A percentile compares a stretch with the other conserved stretches of the same genome.
These are phyloP conservation scores for Arthroderma sp. DNA, from an alignment of 2,329 filamentous ascomycete species.

Conservation along the genomic window DNA sequence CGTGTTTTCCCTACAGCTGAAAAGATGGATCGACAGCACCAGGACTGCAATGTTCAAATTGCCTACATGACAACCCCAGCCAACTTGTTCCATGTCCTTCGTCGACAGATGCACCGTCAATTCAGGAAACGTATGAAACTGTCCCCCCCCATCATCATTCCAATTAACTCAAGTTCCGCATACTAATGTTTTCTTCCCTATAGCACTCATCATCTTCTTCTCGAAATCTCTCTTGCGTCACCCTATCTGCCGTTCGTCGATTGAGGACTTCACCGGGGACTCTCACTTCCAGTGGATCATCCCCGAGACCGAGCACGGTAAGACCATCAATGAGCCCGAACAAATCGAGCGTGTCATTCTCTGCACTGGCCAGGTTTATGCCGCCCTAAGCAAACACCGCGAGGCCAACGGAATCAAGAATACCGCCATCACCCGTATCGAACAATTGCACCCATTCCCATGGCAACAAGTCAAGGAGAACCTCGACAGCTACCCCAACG, in stretches of 20 bases:
- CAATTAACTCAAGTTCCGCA: background rate
- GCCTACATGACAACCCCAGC: conserved; percentile 92
- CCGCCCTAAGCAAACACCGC: conserved; percentile 80
- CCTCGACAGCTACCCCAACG: conserved; percentile 91
- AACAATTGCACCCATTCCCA: conserved; percentile 97
- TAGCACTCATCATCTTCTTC: conserved; percentile 94
- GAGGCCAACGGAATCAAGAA: conserved; percentile 75
- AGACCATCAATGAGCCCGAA: conserved; percentile 62
- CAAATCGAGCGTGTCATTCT: conserved; percentile 89
- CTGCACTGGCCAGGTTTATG: conserved; percentile 90
- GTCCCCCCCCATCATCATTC: background rate
- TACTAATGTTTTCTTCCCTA: conserved; percentile 9
- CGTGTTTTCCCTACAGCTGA: conserved; percentile 78
- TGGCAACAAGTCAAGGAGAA: conserved; percentile 96
- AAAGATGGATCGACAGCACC: conserved; percentile 91
- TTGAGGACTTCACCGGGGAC: conserved; percentile 82
- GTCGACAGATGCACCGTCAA: conserved; percentile 95
- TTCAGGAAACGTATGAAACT: conserved; percentile 85
- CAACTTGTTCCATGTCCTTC: conserved; percentile 91
- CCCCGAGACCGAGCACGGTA: conserved; percentile 71
- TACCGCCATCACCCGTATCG: conserved; percentile 85
- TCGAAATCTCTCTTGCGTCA: conserved; percentile 93
- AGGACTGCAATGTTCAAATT: conserved; percentile 99
- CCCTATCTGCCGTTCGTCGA: conserved; percentile 73
- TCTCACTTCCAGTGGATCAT: conserved; percentile 97